Percentiles rank a stretch among this genome's conserved stretches.
These are phyloP conservation scores for Scytalidium lignicola DNA, from an alignment of 2,329 filamentous ascomycete genomes.

Conservation along the genomic window DNA sequence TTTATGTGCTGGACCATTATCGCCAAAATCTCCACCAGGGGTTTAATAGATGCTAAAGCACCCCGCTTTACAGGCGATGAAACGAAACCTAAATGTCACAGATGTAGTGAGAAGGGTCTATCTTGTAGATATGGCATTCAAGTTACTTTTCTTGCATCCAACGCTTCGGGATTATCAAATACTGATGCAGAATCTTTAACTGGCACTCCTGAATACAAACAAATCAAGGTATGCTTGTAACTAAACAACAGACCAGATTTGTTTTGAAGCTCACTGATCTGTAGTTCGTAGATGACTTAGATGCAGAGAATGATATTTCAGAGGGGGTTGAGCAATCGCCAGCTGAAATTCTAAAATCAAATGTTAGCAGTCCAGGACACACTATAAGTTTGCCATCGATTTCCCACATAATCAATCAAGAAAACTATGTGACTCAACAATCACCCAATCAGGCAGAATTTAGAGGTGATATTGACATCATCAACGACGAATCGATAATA, in stretches of 20 bases:
- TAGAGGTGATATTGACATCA: background rate
- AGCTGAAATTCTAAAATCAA: background rate
- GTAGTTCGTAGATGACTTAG: background rate
- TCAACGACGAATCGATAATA: background rate
- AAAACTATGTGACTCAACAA: background rate
- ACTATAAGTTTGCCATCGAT: background rate
- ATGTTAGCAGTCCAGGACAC: background rate
- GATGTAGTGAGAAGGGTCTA: constrained; percentile 40
- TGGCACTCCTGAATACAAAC: background rate
- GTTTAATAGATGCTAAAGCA: too few relatives aligned
- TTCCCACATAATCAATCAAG: background rate
- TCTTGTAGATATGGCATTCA: constrained; percentile 43
- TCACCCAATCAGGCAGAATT: background rate
- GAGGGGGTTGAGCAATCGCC: background rate
- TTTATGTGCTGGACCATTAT: background rate
- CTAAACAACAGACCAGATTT: background rate
- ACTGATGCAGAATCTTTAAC: background rate
- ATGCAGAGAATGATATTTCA: background rate
- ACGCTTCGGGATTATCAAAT: constrained; percentile 34
- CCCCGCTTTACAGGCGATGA: constrained; percentile 39
- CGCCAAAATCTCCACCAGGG: background rate
- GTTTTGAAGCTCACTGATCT: background rate
- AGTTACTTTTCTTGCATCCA: constrained; percentile 44
- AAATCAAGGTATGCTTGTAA: background rate
- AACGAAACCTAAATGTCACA: constrained; percentile 42